phyloP scores from a whole-genome alignment of 306 rosid genomes.

The Myrica gale region DNA sequence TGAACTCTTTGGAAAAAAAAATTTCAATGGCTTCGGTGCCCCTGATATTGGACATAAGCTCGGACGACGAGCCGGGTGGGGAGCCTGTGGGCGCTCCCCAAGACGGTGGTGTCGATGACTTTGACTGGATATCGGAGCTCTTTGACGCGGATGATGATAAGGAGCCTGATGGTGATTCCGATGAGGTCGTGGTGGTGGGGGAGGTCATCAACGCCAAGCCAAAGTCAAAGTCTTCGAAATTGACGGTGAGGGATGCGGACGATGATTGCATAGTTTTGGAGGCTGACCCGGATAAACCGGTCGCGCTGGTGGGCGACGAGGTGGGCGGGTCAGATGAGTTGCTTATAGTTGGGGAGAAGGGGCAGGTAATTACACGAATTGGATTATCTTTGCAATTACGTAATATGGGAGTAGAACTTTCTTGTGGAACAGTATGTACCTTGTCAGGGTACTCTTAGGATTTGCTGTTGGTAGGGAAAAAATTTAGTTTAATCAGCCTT shows the following conservation, averaged over 20 bases:
- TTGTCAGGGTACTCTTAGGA: neutral
- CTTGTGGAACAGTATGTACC: neutral
- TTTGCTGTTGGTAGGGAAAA: neutral
- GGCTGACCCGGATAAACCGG: conserved; percentile 57
- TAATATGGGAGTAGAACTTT: conserved; percentile 3
- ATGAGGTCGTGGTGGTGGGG: conserved; percentile 46
- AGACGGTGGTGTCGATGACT: conserved; percentile 8
- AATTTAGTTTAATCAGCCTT: neutral
- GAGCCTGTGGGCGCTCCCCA: neutral
- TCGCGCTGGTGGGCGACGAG: conserved; percentile 38
- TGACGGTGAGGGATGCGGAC: conserved; percentile 28
- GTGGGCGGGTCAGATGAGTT: conserved; percentile 56
- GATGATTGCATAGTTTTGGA: conserved; percentile 78
- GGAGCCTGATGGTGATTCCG: conserved; percentile 37
- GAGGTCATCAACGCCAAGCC: conserved; percentile 42
- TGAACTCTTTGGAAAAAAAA: neutral
- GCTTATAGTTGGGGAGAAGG: conserved; percentile 71
- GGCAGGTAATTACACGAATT: conserved; percentile 50
- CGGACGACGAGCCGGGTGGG: conserved; percentile 57
- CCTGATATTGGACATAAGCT: conserved; percentile 60
- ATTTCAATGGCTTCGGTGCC: conserved; percentile 34
- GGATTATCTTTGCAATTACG: neutral
- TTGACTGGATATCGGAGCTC: conserved; percentile 49
- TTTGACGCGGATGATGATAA: conserved; percentile 45
- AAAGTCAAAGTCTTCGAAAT: conserved; percentile 41